phyloP scores from a whole-genome alignment of 345 rosid species.

The Syzygium aromaticum region DNA sequence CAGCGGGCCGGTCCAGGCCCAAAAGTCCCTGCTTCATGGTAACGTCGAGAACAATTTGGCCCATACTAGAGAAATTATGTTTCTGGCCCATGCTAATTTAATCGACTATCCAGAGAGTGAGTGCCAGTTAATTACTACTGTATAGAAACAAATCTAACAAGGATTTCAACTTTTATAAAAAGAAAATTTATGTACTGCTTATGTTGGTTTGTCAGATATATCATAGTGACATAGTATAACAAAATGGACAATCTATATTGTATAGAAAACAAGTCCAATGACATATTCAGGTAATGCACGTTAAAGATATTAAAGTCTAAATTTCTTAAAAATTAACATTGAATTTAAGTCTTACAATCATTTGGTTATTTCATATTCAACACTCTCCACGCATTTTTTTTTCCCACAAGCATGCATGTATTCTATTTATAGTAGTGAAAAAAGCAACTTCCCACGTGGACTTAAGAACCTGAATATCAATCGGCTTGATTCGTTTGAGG shows the following conservation, averaged over 20 bases:
- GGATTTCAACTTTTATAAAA: neutral
- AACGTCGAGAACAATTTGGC: neutral
- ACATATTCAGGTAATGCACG: neutral
- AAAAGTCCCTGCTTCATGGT: neutral
- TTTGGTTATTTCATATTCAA: no score
- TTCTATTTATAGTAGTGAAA: neutral
- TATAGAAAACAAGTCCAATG: neutral
- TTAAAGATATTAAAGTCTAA: neutral
- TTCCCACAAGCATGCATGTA: neutral
- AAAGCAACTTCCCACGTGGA: neutral
- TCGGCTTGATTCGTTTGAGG: neutral
- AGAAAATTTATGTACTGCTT: neutral
- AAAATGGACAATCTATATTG: neutral
- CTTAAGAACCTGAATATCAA: neutral
- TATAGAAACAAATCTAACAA: neutral
- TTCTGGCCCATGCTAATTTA: neutral
- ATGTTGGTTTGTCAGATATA: neutral
- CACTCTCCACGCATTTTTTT: neutral
- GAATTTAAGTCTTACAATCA: neutral
- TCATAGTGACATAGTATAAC: neutral
- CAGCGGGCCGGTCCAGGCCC: neutral
- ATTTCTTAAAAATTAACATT: neutral
- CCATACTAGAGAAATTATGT: neutral
- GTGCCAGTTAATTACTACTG: neutral
- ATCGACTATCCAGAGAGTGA: neutral